Percentiles rank a stretch among this genome's conserved stretches.
These are phyloP conservation scores for Nannochloropsis salina DNA, from an alignment of 108 stramenopile species.

Conservation along the genomic window DNA sequence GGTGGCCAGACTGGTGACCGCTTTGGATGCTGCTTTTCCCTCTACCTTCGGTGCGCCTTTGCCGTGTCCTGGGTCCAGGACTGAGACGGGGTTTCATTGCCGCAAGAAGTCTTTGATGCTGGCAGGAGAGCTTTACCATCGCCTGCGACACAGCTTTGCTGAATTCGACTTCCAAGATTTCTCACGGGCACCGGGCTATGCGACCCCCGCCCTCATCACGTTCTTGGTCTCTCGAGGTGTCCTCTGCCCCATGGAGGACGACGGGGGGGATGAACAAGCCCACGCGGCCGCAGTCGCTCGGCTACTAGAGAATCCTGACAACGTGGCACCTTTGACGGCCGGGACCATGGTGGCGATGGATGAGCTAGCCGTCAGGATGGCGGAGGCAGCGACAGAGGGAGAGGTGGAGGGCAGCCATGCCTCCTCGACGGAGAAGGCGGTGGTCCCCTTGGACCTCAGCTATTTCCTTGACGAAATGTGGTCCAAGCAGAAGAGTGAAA, in stretches of 20 bases:
- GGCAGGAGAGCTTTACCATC: not conserved
- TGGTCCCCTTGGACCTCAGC: not conserved
- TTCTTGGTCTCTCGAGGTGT: not conserved
- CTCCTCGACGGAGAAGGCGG: not conserved
- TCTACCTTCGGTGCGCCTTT: not conserved
- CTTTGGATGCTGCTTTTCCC: not conserved
- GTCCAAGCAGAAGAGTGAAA: not conserved
- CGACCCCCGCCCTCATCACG: not conserved
- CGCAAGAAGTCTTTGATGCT: slow-evolving; percentile 3
- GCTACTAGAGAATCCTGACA: not conserved
- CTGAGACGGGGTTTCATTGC: not conserved
- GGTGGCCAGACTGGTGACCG: not conserved
- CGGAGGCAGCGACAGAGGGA: not conserved
- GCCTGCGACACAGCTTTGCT: not conserved
- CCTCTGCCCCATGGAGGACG: not conserved
- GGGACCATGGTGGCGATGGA: not conserved
- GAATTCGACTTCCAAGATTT: not conserved
- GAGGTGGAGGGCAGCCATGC: not conserved
- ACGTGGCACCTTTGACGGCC: not conserved
- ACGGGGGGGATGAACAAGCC: not conserved
- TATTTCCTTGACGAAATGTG: not conserved
- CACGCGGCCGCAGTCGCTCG: not conserved
- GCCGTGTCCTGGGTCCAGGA: not conserved
- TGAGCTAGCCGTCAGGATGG: not conserved
- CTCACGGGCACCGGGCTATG: not conserved